Percentiles rank a stretch among this genome's conserved stretches.
These are phyloP conservation scores for Fraxinus paxiana DNA, from an alignment of 305 asterid genomes.

Conservation along the genomic window DNA sequence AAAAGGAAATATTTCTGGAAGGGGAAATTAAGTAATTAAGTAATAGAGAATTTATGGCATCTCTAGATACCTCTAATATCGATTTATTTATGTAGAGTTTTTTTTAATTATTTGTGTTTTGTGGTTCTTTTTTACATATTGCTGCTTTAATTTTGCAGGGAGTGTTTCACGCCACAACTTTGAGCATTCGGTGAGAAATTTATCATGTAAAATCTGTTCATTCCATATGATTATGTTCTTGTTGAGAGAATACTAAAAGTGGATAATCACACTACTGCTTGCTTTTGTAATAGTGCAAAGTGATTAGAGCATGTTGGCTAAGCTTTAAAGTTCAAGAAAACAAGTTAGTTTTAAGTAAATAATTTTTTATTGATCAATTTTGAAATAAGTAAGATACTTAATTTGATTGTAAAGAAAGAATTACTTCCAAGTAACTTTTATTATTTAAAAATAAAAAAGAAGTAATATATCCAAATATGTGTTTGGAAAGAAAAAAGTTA, in stretches of 20 bases:
- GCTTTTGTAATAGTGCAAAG: neutral
- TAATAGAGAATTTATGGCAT: neutral
- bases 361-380: neutral
- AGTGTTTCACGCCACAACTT: constrained; percentile 42
- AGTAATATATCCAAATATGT: neutral
- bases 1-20: neutral
- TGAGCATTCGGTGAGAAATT: constrained; percentile 54
- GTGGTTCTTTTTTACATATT: constrained; percentile 11
- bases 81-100: neutral
- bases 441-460: neutral
- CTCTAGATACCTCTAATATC: neutral
- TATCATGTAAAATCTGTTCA: neutral
- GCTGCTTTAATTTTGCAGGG: constrained; percentile 43
- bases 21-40: neutral
- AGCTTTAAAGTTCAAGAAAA: neutral
- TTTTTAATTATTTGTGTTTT: neutral
- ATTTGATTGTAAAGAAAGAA: neutral
- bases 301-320: neutral
- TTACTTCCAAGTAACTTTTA: neutral
- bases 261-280: neutral
- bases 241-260: neutral
- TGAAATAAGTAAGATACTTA: neutral
- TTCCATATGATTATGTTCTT: neutral
- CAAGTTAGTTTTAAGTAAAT: neutral
- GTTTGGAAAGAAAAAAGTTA: neutral